These are phyloP conservation scores for Sphaerulina vaccinii DNA, from an alignment of 2,329 filamentous ascomycete genomes.

Conservation along the genomic window DNA sequence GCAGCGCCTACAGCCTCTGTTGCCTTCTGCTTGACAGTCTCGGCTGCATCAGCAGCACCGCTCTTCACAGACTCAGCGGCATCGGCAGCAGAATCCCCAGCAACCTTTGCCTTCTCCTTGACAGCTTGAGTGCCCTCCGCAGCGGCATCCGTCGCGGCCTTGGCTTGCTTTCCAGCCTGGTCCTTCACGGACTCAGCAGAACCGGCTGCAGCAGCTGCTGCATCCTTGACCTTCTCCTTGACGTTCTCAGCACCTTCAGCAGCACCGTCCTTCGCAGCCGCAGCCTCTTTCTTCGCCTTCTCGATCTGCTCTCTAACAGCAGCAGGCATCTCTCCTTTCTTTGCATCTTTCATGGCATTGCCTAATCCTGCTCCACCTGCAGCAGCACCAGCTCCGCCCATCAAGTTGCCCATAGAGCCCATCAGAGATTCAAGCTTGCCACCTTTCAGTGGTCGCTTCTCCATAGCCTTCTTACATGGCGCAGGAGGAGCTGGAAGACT, in stretches of 20 bases:
- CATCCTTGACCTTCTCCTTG: background rate
- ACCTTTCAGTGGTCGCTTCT: slow-evolving; percentile 34
- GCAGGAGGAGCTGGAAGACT: slow-evolving; percentile 24
- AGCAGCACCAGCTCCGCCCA: slow-evolving; percentile 16
- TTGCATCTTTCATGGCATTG: slow-evolving; percentile 2
- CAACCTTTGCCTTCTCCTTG: background rate
- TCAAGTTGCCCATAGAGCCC: slow-evolving; percentile 17
- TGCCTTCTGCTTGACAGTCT: background rate
- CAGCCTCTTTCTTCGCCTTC: slow-evolving; percentile 19
- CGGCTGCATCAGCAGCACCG: background rate
- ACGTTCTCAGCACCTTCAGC: slow-evolving; percentile 4
- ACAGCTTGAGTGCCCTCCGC: slow-evolving; percentile 3
- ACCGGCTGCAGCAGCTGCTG: slow-evolving; percentile 1
- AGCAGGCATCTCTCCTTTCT: slow-evolving; percentile 24
- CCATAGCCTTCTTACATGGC: slow-evolving; percentile 31
- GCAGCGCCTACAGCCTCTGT: background rate
- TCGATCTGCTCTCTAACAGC: slow-evolving; percentile 24
- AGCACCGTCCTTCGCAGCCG: slow-evolving; percentile 9
- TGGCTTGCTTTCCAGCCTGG: slow-evolving; percentile 2
- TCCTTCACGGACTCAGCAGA: background rate
- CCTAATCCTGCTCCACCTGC: slow-evolving; percentile 9
- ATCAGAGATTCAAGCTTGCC: slow-evolving; percentile 32
- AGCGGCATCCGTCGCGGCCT: slow-evolving; percentile 5
- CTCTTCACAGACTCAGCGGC: background rate
- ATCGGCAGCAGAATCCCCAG: background rate